Conservation (phyloP, 306 rosid species). For the Betula pendula region DNA sequence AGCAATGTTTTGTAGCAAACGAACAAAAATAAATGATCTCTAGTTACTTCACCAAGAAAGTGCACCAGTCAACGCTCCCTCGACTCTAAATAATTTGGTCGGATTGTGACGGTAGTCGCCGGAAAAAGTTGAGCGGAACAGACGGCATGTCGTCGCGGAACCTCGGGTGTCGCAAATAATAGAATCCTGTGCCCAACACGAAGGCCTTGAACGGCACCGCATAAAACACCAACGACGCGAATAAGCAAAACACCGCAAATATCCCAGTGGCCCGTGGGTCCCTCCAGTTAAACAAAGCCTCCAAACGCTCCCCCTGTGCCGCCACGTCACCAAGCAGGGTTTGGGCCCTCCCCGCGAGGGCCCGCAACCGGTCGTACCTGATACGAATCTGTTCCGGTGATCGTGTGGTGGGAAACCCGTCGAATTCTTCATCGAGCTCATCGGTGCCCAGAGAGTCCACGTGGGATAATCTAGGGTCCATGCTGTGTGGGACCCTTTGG, state of each 20-base stretch:
- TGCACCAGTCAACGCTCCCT: not conserved
- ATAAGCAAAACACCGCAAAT: conserved; percentile 61
- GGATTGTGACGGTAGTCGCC: conserved; percentile 70
- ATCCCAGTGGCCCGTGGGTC: conserved; percentile 89
- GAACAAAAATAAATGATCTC: not conserved
- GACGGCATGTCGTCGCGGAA: conserved; percentile 88
- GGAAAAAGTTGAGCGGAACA: conserved; percentile 57
- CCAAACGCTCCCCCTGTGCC: conserved; percentile 86
- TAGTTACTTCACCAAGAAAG: not conserved
- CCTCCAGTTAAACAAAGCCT: conserved; percentile 72
- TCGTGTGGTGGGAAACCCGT: conserved; percentile 63
- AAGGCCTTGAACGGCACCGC: conserved; percentile 63
- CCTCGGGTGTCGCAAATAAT: conserved; percentile 74
- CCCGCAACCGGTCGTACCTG: conserved; percentile 70
- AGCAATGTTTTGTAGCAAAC: not conserved
- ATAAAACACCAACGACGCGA: conserved; percentile 68
- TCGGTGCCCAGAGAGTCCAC: conserved; percentile 65
- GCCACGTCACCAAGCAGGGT: conserved; percentile 76
- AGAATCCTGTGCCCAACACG: conserved; percentile 56
- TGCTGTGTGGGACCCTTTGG: conserved; percentile 36
- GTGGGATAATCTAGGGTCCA: conserved; percentile 70
- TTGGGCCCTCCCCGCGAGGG: conserved; percentile 83
- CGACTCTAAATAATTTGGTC: conserved; percentile 66
- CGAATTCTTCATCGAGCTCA: conserved; percentile 88
- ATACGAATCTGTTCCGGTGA: conserved; percentile 49